Base-by-base conservation (phyloP, 768 basidiomycete species). In the Naganishia antarctica region DNA sequence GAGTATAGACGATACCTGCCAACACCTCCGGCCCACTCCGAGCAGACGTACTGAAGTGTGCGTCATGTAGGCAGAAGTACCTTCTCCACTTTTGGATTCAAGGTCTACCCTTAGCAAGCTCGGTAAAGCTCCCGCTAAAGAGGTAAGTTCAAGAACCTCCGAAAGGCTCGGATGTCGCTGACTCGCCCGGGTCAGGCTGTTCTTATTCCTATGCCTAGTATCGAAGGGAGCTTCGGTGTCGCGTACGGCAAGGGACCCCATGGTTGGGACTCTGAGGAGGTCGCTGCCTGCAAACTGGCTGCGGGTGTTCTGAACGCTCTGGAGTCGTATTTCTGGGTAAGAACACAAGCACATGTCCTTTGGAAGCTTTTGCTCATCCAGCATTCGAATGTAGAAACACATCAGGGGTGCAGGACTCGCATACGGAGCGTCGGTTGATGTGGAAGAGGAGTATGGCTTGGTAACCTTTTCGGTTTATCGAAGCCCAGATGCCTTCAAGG, bases 401-500 rank as follows among this genome's bases (percentile, higher is more conserved):
- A 91, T 99, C 66, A 87, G 96, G 44, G 96, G 96, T 7, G 87
- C 90, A 62, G 96, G 96, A 23, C 79, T 99, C 34, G 96, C 96
- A 4, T 98, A 96, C 69, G 90, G 91, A n/a, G 90, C 90, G 28
- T 85, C 85, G 70, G 81, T 87, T 32, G 81, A 82, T 0, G 74
- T 86, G 32, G 90, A 93, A 69, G 79, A 85, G 32, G 92, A 96
- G 78, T 90, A 88, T 34, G 57, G 43, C 28, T 44, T 51, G 21
- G 40, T 50, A 2, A 48, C 49, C 3, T 60, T 60, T 41, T 40
- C 34, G 41, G 60, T 60, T 31, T 71, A 40, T 45, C 47, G 84
- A 69, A 74, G 73, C 66, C 74, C 74, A 1, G 74, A 75, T 50
- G 76, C 74, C 37, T 62, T 86, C 71, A 82, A 84, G 62, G 96